Evolutionary conservation across 192 early-diverging fungal genomes (phyloP).

Genomic region (Ramicandelaber brevisporus): DNA sequence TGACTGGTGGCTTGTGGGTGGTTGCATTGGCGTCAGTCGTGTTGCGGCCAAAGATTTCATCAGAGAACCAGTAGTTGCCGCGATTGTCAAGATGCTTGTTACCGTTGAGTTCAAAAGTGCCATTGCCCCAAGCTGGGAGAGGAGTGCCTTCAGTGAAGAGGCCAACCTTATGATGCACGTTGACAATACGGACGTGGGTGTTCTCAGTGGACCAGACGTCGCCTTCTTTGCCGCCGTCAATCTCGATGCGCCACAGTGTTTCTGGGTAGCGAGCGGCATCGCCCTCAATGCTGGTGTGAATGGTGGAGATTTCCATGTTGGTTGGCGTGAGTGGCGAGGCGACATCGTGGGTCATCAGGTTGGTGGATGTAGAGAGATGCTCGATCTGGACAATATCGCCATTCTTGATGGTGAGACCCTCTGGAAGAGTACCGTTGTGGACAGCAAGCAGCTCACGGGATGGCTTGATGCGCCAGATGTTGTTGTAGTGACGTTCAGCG

Average conservation of each 20-base stretch:
- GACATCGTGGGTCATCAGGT: constrained; percentile 53
- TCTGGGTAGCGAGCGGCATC: constrained; percentile 8
- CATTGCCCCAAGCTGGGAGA: constrained; percentile 79
- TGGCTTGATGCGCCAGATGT: constrained; percentile 37
- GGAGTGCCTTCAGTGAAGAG: constrained; percentile 41
- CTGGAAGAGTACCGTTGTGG: constrained; percentile 2
- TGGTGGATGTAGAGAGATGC: constrained; percentile 23
- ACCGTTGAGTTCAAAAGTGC: constrained; percentile 82
- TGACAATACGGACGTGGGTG: constrained; percentile 14
- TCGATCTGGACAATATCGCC: constrained; percentile 30
- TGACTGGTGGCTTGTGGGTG: background rate
- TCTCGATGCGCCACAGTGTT: constrained; percentile 32
- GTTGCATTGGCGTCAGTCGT: constrained; percentile 7
- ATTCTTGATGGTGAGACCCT: constrained; percentile 23
- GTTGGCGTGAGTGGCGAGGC: constrained; percentile 46
- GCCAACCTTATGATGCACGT: constrained; percentile 40
- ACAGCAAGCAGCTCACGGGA: constrained; percentile 7
- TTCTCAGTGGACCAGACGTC: constrained; percentile 1
- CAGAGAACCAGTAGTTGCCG: constrained; percentile 50
- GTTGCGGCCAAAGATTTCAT: constrained; percentile 47
- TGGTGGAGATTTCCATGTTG: constrained; percentile 60
- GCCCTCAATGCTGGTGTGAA: constrained; percentile 11
- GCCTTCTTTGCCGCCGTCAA: constrained; percentile 14
- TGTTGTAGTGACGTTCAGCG: constrained; percentile 28
- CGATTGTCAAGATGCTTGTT: constrained; percentile 69